Conservation (phyloP, 192 early-diverging fungal genomes). For the Anaeromyces robustus region DNA sequence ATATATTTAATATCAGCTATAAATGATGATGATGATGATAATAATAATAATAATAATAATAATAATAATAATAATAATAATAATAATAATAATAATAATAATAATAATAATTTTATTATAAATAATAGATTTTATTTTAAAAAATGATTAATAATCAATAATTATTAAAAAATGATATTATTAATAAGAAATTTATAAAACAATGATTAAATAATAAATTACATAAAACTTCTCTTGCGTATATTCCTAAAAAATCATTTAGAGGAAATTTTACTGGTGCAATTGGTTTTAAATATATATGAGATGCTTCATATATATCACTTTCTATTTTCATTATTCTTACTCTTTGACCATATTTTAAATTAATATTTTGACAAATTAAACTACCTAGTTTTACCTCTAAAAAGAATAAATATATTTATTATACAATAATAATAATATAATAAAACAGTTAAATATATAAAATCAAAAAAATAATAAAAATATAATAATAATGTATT, state of each 20-base stretch:
- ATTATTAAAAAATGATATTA: neutral
- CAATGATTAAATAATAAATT: neutral
- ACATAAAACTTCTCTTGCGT: slow-evolving; percentile 47
- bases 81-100: too few species aligned
- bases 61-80: too few species aligned
- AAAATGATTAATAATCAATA: neutral
- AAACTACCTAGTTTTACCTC: neutral
- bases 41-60: too few species aligned
- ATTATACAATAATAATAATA: too few species aligned
- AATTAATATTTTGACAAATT: neutral
- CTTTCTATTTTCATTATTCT: neutral
- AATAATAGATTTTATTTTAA: too few species aligned
- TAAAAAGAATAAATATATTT: neutral
- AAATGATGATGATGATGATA: too few species aligned
- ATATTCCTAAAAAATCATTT: slow-evolving; percentile 30
- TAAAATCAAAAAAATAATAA: too few species aligned
- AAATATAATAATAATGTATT: too few species aligned
- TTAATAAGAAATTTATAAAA: neutral
- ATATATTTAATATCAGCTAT: slow-evolving; percentile 45
- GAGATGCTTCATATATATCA: slow-evolving; percentile 10
- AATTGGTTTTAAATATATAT: slow-evolving; percentile 21
- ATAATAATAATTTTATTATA: too few species aligned
- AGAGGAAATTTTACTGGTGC: slow-evolving; percentile 13
- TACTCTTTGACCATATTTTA: neutral
- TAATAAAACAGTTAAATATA: too few species aligned